A percentile compares a stretch with the other conserved stretches of the same genome.
phyloP scores from a whole-genome alignment of 2,329 filamentous ascomycete genomes.

The Paecilomyces dactylethromorphus region DNA sequence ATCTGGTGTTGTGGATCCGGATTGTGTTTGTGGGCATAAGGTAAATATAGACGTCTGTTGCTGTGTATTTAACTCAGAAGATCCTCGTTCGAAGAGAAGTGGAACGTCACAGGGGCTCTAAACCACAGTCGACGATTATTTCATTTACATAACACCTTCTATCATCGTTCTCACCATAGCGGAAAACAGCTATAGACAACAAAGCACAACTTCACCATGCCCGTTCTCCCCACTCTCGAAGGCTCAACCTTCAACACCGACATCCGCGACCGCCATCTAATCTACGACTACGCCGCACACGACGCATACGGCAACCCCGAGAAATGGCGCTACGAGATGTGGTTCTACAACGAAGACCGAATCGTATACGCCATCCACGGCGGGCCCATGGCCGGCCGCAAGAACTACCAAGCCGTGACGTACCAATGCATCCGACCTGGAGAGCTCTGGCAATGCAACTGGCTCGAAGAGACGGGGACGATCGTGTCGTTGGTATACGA shows the following conservation, averaged over 20 bases:
- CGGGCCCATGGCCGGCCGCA: slow-evolving; percentile 51
- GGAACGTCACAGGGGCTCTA: too few relatives aligned
- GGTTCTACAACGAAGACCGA: slow-evolving; percentile 51
- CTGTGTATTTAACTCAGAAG: too few relatives aligned
- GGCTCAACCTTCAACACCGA: slow-evolving; percentile 42
- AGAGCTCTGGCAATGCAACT: slow-evolving; percentile 56
- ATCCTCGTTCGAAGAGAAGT: too few relatives aligned
- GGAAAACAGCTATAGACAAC: neutral
- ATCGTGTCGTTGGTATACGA: slow-evolving; percentile 52
- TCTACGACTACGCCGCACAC: slow-evolving; percentile 52
- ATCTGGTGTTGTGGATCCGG: too few relatives aligned
- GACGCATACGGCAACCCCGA: slow-evolving; percentile 45
- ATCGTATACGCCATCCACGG: slow-evolving; percentile 56
- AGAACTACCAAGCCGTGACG: slow-evolving; percentile 48
- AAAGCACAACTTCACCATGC: neutral
- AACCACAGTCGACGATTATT: neutral
- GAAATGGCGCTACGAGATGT: slow-evolving; percentile 57
- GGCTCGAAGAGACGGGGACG: slow-evolving; percentile 56
- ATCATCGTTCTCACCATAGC: neutral
- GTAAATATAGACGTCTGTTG: too few relatives aligned
- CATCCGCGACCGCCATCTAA: slow-evolving; percentile 47
- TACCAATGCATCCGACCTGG: slow-evolving; percentile 54
- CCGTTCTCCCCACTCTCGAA: slow-evolving; percentile 4
- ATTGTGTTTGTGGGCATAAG: too few relatives aligned
- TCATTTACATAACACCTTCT: neutral